Evolutionary conservation across 192 early-diverging fungal genomes (phyloP).

Genomic region (Gonapodya sp.): DNA sequence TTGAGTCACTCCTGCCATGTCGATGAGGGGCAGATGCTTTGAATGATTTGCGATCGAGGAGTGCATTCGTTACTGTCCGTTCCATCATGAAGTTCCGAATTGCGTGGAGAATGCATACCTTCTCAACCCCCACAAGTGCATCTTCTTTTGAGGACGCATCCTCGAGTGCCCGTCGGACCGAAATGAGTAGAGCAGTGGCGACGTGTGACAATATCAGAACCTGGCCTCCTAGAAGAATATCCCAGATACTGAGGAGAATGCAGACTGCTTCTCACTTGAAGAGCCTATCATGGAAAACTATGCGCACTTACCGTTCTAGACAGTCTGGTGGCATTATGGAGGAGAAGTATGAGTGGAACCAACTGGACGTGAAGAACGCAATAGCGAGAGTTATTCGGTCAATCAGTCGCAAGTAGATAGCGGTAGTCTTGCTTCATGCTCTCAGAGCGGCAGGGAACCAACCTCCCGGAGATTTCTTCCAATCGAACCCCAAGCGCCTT

Average conservation of each 20-base stretch:
- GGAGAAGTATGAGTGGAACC: constrained; percentile 5
- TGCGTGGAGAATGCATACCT: neutral
- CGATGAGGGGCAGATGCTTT: neutral
- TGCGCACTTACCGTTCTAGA: neutral
- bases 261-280: neutral
- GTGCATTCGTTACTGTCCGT: neutral
- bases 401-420: neutral
- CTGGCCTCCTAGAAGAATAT: neutral
- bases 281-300: neutral
- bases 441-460: no score
- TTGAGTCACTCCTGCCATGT: constrained; percentile 4
- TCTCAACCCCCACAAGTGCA: neutral
- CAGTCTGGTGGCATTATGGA: neutral
- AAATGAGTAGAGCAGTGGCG: neutral
- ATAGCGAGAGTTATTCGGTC: neutral
- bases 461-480: neutral
- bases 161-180: neutral
- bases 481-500: neutral
- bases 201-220: neutral
- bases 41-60: neutral
- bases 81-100: neutral
- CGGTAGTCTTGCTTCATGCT: neutral
- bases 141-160: neutral
- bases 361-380: neutral
- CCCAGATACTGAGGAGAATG: neutral